phyloP scores from a whole-genome alignment of 345 rosid species.

The Lepidium africanum region DNA sequence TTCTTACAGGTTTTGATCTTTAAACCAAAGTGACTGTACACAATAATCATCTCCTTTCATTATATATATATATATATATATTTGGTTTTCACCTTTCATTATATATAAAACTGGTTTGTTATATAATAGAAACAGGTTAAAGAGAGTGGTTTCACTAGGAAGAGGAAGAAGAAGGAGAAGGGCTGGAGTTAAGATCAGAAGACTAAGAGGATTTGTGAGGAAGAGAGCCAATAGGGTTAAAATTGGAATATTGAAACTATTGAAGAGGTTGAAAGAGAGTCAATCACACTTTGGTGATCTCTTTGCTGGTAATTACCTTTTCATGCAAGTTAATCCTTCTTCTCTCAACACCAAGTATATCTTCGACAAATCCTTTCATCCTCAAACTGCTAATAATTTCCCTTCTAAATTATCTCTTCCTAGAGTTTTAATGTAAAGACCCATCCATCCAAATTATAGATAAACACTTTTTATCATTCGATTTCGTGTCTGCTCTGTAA shows the following conservation, averaged over 20 bases:
- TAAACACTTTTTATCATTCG: no score
- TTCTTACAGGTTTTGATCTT: slow-evolving; percentile 12
- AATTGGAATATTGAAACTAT: slow-evolving; percentile 30
- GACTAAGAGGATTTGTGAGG: slow-evolving; percentile 33
- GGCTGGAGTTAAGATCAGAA: slow-evolving; percentile 41
- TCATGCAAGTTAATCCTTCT: slow-evolving; percentile 62
- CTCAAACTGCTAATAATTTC: slow-evolving; percentile 10
- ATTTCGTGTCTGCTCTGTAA: no score
- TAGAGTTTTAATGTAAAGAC: no score
- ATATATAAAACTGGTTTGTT: background rate
- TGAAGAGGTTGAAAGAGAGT: slow-evolving; percentile 59
- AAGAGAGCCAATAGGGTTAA: slow-evolving; percentile 33
- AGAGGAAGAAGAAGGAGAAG: slow-evolving; percentile 34
- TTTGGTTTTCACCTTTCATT: no score
- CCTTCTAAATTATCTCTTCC: no score
- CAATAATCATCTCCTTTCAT: background rate
- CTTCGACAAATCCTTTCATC: slow-evolving; percentile 24
- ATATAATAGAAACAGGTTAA: slow-evolving; percentile 19
- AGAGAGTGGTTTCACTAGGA: slow-evolving; percentile 30
- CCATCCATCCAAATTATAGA: no score
- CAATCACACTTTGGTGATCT: slow-evolving; percentile 62
- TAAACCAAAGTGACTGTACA: background rate
- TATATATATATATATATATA: no score
- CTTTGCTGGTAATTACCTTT: slow-evolving; percentile 68
- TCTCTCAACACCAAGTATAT: slow-evolving; percentile 31